Conservation (phyloP, 148 eudicot genomes). For the Camellia granthamiana region DNA sequence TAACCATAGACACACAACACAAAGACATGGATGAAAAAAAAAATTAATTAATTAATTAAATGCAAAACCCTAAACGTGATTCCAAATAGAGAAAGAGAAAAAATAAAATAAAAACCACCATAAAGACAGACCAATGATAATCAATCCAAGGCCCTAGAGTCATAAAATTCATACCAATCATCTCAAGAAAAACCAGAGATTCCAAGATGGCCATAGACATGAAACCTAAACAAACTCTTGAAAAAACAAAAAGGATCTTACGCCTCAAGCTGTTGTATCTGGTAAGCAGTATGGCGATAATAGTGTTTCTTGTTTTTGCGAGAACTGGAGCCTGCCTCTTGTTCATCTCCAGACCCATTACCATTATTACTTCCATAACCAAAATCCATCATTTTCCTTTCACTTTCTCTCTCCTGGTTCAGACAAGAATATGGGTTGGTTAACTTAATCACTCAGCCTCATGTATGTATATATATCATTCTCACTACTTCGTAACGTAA, state of each 20-base stretch:
- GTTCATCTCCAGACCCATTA: slow-evolving; percentile 21
- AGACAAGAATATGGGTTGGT: too few relatives aligned
- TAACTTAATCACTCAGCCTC: neutral
- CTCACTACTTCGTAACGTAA: too few relatives aligned
- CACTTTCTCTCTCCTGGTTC: too few relatives aligned
- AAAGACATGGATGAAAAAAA: neutral
- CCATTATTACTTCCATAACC: slow-evolving; percentile 14
- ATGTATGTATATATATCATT: neutral
- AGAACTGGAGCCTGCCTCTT: slow-evolving; percentile 14
- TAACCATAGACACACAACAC: neutral
- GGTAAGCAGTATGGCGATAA: slow-evolving; percentile 36
- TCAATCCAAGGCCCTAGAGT: neutral
- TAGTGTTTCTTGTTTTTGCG: slow-evolving; percentile 13
- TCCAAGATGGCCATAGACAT: neutral
- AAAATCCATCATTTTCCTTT: slow-evolving; percentile 12
- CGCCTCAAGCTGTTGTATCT: slow-evolving; percentile 35
- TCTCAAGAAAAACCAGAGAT: neutral
- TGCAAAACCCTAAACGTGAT: neutral
- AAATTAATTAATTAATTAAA: neutral
- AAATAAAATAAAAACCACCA: neutral
- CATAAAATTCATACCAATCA: neutral
- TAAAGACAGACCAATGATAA: neutral
- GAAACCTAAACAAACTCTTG: neutral
- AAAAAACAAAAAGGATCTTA: slow-evolving; percentile 13
- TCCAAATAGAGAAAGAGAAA: too few relatives aligned